phyloP scores from a whole-genome alignment of 768 basidiomycete genomes.

The Boletus tylopilopsis region DNA sequence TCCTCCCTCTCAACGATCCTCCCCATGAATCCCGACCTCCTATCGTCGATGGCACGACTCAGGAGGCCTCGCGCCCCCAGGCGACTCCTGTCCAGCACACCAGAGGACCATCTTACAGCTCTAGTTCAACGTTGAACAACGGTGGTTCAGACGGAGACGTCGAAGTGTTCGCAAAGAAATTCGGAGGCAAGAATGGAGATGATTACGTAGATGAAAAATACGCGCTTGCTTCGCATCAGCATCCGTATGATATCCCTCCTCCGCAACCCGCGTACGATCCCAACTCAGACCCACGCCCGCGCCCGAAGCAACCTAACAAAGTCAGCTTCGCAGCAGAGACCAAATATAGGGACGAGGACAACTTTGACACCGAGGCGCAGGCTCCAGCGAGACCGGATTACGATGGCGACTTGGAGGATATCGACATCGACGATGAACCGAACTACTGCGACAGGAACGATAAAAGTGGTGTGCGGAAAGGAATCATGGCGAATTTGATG shows the following conservation, averaged over 20 bases:
- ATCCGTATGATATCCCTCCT: slow-evolving; percentile 58
- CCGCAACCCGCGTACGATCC: slow-evolving; percentile 42
- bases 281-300: slow-evolving; percentile 9
- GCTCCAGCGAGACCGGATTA: not conserved
- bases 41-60: slow-evolving; percentile 1
- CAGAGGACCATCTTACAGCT: slow-evolving; percentile 35
- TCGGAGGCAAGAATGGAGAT: slow-evolving; percentile 8
- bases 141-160: slow-evolving; percentile 17
- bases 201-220: slow-evolving; percentile 37
- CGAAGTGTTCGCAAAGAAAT: slow-evolving; percentile 14
- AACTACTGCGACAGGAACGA: slow-evolving; percentile 20
- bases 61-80: slow-evolving; percentile 9
- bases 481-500: slow-evolving; percentile 29
- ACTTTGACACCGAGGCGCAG: slow-evolving; percentile 27
- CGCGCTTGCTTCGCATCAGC: slow-evolving; percentile 53
- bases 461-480: slow-evolving; percentile 23
- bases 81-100: slow-evolving; percentile 15
- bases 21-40: not conserved
- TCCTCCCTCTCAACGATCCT: not conserved
- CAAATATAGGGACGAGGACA: slow-evolving; percentile 9
- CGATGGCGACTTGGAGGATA: slow-evolving; percentile 18
- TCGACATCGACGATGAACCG: slow-evolving; percentile 9
- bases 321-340: slow-evolving; percentile 40
- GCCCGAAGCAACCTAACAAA: slow-evolving; percentile 19
- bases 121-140: slow-evolving; percentile 36